Conservation (phyloP, 2,329 filamentous ascomycete genomes). For the Myriangium duriaei region DNA sequence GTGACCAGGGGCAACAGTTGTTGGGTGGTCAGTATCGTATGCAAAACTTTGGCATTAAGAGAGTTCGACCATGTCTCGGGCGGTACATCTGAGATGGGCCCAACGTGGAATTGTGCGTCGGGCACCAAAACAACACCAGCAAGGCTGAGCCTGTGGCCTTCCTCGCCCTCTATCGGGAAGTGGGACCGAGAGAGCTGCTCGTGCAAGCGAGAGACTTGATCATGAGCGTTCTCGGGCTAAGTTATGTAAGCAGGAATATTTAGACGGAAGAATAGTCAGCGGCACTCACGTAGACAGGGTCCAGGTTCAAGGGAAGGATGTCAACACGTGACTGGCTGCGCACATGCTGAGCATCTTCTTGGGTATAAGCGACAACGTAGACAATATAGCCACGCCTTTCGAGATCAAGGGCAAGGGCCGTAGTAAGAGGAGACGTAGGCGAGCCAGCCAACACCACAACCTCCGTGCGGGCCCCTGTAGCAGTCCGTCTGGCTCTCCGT, state of each 20-base stretch:
- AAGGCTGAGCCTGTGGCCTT: conserved; percentile 62
- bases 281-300: conserved; percentile 60
- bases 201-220: conserved; percentile 59
- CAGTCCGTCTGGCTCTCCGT: conserved; percentile 64
- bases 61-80: conserved; percentile 77
- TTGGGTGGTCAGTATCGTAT: conserved; percentile 79
- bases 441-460: conserved; percentile 84
- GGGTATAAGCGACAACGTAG: conserved; percentile 74
- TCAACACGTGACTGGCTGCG: conserved; percentile 66
- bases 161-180: conserved; percentile 61
- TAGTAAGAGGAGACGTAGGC: conserved; percentile 69
- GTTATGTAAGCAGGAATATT: conserved; percentile 5
- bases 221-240: conserved; percentile 56
- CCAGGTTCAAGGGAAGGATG: conserved; percentile 68
- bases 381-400: conserved; percentile 89
- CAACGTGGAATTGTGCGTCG: conserved; percentile 53
- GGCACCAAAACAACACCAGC: conserved; percentile 76
- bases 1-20: conserved; percentile 54
- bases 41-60: conserved; percentile 81
- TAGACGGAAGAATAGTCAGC: background rate
- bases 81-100: conserved; percentile 73
- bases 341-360: conserved; percentile 72
- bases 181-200: conserved; percentile 62
- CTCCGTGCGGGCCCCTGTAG: conserved; percentile 75
- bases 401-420: conserved; percentile 71